Evolutionary conservation across 495 filamentous ascomycete species (phyloP).

Genomic region (Aspergillus indologenus): DNA sequence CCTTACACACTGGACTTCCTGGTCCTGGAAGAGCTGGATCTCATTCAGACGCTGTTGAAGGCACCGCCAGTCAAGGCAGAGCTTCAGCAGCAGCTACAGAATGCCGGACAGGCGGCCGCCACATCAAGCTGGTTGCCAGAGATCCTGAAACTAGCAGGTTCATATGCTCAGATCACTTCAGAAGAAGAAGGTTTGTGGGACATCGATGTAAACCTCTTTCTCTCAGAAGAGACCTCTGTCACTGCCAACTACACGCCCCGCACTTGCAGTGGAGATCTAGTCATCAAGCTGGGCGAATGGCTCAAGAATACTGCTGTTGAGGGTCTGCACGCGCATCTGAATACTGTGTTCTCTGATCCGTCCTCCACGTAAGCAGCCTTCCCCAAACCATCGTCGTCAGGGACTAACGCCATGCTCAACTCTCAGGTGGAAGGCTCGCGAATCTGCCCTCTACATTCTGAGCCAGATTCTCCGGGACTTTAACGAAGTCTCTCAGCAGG

Average conservation of each 20-base stretch:
- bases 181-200: conserved; percentile 97
- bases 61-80: conserved; percentile 83
- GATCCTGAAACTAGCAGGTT: conserved; percentile 74
- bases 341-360: conserved; percentile 58
- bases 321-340: conserved; percentile 69
- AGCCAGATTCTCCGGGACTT: conserved; percentile 80
- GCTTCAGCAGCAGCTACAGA: conserved; percentile 68
- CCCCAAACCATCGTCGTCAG: background rate
- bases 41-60: conserved; percentile 81
- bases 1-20: conserved; percentile 94
- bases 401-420: conserved; percentile 26
- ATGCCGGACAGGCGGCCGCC: conserved; percentile 53
- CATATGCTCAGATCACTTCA: conserved; percentile 85
- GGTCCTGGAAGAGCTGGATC: conserved; percentile 87
- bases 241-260: conserved; percentile 96
- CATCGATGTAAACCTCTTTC: conserved; percentile 89
- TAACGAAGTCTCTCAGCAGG: conserved; percentile 63
- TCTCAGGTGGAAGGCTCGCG: conserved; percentile 60
- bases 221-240: conserved; percentile 90
- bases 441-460: conserved; percentile 79
- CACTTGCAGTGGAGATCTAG: conserved; percentile 83
- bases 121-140: conserved; percentile 69
- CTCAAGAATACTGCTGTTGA: conserved; percentile 66
- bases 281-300: conserved; percentile 94
- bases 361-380: conserved; percentile 49